Percentiles rank a stretch among this genome's conserved stretches.
Evolutionary conservation across 2,329 filamentous ascomycete species (phyloP).

Genomic region (Pseudogymnoascus sp.): DNA sequence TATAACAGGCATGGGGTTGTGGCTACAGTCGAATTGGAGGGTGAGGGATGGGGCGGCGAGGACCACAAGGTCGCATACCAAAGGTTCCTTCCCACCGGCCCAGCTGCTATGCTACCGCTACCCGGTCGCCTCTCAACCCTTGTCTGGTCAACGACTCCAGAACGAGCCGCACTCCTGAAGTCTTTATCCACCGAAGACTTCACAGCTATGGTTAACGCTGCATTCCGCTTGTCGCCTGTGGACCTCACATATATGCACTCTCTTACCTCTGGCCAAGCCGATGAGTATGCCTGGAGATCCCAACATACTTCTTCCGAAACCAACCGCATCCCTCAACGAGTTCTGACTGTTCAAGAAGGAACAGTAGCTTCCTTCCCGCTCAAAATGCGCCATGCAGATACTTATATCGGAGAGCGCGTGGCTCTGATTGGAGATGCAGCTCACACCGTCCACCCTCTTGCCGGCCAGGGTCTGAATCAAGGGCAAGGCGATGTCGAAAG

Average conservation of each 20-base stretch:
- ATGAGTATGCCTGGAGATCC: constrained; percentile 79
- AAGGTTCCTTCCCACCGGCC: constrained; percentile 85
- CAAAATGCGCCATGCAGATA: constrained; percentile 85
- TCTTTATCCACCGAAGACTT: constrained; percentile 65
- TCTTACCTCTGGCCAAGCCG: constrained; percentile 47
- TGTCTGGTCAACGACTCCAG: constrained; percentile 89
- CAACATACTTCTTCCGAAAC: constrained; percentile 55
- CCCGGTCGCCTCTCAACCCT: constrained; percentile 76
- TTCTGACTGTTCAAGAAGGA: constrained; percentile 65
- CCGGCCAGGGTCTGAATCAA: constrained; percentile 89
- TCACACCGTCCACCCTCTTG: constrained; percentile 89
- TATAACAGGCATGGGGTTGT: constrained; percentile 87
- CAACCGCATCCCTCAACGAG: constrained; percentile 53
- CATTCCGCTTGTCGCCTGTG: constrained; percentile 70
- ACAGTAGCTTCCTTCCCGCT: constrained; percentile 86
- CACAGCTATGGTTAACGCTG: constrained; percentile 81
- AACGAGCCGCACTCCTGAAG: constrained; percentile 72
- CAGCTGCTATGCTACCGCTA: constrained; percentile 82
- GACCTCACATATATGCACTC: constrained; percentile 81
- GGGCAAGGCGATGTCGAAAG: constrained; percentile 83
- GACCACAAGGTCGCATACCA: constrained; percentile 76
- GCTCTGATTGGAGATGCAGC: constrained; percentile 91
- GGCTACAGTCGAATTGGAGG: constrained; percentile 70
- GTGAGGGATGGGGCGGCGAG: constrained; percentile 45
- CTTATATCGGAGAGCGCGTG: constrained; percentile 82